Conservation (phyloP, 2,329 filamentous ascomycete genomes). For the Epichloe sp. region DNA sequence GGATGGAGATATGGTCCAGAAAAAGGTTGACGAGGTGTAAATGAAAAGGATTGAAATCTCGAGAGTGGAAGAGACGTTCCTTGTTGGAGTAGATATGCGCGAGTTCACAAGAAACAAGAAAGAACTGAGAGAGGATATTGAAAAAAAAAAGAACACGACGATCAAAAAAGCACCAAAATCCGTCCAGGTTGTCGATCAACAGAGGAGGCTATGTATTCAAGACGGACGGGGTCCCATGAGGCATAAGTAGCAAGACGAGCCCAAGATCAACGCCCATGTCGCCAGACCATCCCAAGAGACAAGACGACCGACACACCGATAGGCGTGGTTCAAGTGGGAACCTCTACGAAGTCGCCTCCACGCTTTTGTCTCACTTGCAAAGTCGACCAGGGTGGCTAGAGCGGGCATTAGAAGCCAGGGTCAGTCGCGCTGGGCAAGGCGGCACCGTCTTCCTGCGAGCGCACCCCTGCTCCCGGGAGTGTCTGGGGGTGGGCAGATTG, state of each 20-base stretch:
- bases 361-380: constrained; percentile 37
- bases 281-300: constrained; percentile 7
- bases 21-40: constrained; percentile 7
- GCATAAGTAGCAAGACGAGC: constrained; percentile 35
- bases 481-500: constrained; percentile 6
- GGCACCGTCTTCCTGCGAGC: constrained; percentile 5
- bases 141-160: constrained; percentile 29
- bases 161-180: constrained; percentile 28
- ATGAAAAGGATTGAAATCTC: constrained; percentile 33
- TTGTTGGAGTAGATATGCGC: constrained; percentile 19
- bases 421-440: constrained; percentile 7
- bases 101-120: constrained; percentile 26
- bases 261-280: constrained; percentile 25
- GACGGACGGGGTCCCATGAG: constrained; percentile 27
- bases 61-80: constrained; percentile 23
- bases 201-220: constrained; percentile 13
- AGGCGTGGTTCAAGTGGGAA: constrained; percentile 10
- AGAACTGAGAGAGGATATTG: constrained; percentile 30
- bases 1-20: neutral
- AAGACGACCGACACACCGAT: constrained; percentile 6
- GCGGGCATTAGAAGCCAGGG: constrained; percentile 8
- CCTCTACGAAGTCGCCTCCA: constrained; percentile 13
- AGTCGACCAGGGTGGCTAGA: constrained; percentile 23
- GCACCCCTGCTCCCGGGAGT: constrained; percentile 5
- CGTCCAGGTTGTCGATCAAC: constrained; percentile 37